phyloP scores from a whole-genome alignment of 495 filamentous ascomycete species.

The Neurospora pannonica region DNA sequence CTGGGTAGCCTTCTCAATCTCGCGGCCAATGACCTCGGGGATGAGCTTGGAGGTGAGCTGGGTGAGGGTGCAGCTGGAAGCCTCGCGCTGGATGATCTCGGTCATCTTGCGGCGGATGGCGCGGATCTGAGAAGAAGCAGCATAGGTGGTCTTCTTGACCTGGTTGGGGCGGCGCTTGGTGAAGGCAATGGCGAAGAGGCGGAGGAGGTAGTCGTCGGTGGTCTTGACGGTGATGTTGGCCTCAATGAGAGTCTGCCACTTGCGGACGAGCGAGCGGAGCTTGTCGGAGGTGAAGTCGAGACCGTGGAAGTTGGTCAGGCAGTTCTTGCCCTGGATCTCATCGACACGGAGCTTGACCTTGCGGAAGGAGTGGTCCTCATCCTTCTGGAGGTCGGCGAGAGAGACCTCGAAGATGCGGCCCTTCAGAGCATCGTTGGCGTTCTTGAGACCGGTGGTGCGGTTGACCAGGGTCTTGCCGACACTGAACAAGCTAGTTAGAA shows the following conservation, averaged over 20 bases:
- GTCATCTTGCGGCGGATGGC: constrained; percentile 98
- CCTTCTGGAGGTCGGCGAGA: constrained; percentile 96
- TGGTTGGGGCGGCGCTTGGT: constrained; percentile 98
- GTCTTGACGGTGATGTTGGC: constrained; percentile 99
- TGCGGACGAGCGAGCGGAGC: constrained; percentile 94
- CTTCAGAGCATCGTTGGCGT: constrained; percentile 97
- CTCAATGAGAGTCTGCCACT: constrained; percentile 98
- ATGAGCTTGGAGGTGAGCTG: constrained; percentile 97
- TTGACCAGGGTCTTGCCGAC: constrained; percentile 99
- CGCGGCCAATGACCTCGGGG: constrained; percentile 96
- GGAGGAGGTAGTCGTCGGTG: constrained; percentile 97
- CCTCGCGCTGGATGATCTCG: constrained; percentile 96
- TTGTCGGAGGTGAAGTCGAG: constrained; percentile 99
- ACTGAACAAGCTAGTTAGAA: constrained; percentile 45
- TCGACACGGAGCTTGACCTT: constrained; percentile 98
- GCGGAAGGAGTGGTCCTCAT: constrained; percentile 98
- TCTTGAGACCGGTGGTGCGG: constrained; percentile 98
- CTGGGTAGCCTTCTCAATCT: constrained; percentile 98
- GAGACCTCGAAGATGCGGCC: constrained; percentile 98
- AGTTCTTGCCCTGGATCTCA: constrained; percentile 99
- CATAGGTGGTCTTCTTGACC: constrained; percentile 99
- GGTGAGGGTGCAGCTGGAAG: constrained; percentile 79
- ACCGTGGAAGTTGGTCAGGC: constrained; percentile 99
- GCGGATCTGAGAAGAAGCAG: constrained; percentile 88
- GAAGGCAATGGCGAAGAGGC: constrained; percentile 97